phyloP scores from a whole-genome alignment of 257 asterid genomes.

The Solanum corneliomulleri region DNA sequence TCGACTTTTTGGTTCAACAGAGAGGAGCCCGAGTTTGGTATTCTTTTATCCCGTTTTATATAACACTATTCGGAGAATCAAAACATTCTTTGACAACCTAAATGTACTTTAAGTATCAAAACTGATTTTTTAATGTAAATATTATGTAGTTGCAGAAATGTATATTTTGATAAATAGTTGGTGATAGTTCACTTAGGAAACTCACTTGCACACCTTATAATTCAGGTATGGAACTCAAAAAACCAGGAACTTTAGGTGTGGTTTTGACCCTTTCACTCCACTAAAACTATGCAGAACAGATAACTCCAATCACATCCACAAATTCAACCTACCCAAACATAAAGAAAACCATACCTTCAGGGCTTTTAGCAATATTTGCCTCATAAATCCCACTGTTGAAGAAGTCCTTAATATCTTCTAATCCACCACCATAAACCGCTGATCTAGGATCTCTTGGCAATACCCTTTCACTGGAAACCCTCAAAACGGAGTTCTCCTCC shows the following conservation, averaged over 20 bases:
- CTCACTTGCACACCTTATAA: not conserved
- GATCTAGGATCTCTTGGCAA: constrained; percentile 77
- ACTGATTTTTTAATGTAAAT: not conserved
- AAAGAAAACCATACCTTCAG: constrained; percentile 35
- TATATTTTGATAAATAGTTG: not conserved
- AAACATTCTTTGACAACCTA: not conserved
- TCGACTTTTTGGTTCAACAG: not conserved
- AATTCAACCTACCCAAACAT: not conserved
- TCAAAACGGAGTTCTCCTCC: constrained; percentile 6
- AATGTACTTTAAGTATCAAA: not conserved
- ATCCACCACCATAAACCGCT: constrained; percentile 78
- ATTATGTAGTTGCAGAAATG: not conserved
- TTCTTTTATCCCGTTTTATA: not conserved
- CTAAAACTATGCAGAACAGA: not conserved
- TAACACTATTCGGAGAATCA: not conserved
- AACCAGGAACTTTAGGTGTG: not conserved
- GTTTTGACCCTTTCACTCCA: not conserved
- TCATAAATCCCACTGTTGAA: constrained; percentile 55
- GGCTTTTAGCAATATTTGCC: constrained; percentile 21
- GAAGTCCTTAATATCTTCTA: constrained; percentile 66
- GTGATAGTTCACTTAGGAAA: not conserved
- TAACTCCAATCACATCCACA: not conserved
- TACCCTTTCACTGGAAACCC: constrained; percentile 36
- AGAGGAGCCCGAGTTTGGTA: not conserved
- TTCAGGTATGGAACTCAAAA: not conserved